Evolutionary conservation across 345 rosid species (phyloP), one percentile per base, ranked within the genome.

Genomic region (Citrus mangshanensis): DNA sequence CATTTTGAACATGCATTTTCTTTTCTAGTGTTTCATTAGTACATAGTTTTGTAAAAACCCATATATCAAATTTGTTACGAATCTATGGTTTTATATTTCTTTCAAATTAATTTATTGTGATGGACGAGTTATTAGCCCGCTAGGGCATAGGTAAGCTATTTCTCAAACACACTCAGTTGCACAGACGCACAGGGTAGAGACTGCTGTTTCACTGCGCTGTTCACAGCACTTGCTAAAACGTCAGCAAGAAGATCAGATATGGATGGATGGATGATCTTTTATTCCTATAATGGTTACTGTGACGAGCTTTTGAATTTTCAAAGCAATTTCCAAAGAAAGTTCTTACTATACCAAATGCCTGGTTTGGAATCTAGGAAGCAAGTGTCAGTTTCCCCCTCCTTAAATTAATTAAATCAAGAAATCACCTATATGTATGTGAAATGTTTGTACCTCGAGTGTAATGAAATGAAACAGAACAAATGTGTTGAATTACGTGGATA

Each of bases 291-390:
- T 42, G 22, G 51, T 21, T 8, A 42, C 38, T 62, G 59, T 38
- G 30, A 25, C 24, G 2, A 24, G 69, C 25, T 13, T 64, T 37
- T 27, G 38, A 51, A 30, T 64, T 51, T 51, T 34, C 63, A n/a
- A 51, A 25, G 27, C 63, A 32, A 14, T 65, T 21, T 51, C 63
- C 25, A 76, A 14, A 32, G n/a, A 32, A 65, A 54, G 35, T 77
- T 64, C 34, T 13, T 38, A 46, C 18, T 13, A 37, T n/a, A 61
- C 71, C 32, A 34, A 32, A 70, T 30, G 42, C 21, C 42, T 60
- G 73, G 84, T 72, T 75, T 79, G 82, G 85, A 72, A 82, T 82
- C 82, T 76, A 42, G 85, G 82, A 74, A 78, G 81, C 84, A 80
- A 71, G 63, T 51, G 63, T 65, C 67, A 40, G 71, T 68, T 6